phyloP scores from a whole-genome alignment of 2,329 filamentous ascomycete genomes.

The Calonectria honghensis region DNA sequence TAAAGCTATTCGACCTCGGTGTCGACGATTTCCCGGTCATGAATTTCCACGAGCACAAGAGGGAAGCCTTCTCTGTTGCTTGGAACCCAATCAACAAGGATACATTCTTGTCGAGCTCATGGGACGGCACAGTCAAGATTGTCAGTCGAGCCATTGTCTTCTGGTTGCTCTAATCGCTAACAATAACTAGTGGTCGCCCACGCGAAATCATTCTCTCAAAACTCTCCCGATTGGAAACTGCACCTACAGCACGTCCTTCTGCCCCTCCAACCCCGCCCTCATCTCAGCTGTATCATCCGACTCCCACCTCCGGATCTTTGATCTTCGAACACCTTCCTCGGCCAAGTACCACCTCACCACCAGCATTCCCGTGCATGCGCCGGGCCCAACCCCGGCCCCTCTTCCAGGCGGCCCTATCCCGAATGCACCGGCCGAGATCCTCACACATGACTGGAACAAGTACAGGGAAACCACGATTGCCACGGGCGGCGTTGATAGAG shows the following conservation, averaged over 20 bases:
- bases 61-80: slow-evolving; percentile 92
- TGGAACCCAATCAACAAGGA: slow-evolving; percentile 96
- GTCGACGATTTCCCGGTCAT: slow-evolving; percentile 90
- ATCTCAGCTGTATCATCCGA: slow-evolving; percentile 93
- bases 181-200: slow-evolving; percentile 84
- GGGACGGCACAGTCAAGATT: slow-evolving; percentile 97
- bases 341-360: slow-evolving; percentile 91
- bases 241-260: slow-evolving; percentile 95
- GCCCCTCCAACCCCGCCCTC: slow-evolving; percentile 88
- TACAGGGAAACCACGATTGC: slow-evolving; percentile 91
- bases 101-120: slow-evolving; percentile 91
- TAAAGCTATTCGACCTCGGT: slow-evolving; percentile 94
- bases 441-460: slow-evolving; percentile 99
- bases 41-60: slow-evolving; percentile 93
- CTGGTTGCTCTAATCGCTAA: slow-evolving; percentile 11
- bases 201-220: slow-evolving; percentile 81
- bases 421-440: slow-evolving; percentile 83
- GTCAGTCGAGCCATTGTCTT: slow-evolving; percentile 62
- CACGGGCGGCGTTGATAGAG: slow-evolving; percentile 90
- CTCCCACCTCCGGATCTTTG: slow-evolving; percentile 91
- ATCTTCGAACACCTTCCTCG: slow-evolving; percentile 89
- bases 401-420: slow-evolving; percentile 58
- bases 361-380: slow-evolving; percentile 88
- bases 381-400: slow-evolving; percentile 52
- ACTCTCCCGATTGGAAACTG: slow-evolving; percentile 95